Evolutionary conservation across 208 protist genomes (phyloP), one percentile per base, ranked within the genome.

Genomic region (Tetramitus jugosus): DNA sequence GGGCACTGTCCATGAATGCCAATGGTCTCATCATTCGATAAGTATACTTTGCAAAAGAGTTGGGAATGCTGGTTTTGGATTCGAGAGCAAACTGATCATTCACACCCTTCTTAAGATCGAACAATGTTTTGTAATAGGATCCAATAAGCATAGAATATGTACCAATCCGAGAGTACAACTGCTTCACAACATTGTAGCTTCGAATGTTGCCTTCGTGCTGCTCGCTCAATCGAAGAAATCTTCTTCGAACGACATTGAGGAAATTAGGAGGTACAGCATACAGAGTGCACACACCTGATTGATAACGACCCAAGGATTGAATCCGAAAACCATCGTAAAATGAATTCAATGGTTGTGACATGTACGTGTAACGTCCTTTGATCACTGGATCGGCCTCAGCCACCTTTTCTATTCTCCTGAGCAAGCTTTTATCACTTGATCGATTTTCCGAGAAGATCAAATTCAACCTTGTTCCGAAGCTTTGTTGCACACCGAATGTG

Each of bases 201-300:
- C 56, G 29, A 6, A 10, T 7, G 56, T 10, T 62, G 56, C 10
- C 56, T 26, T 43, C 26, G 8, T 56, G 49, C 20, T 56, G 49
- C 20, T 20, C 20, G 49, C 20, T 10, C 20, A 56, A 26, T 56
- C 20, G 10, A 10, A 56, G 43, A 43, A 69, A 69, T 4, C 43
- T 37, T 42, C 35, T 13, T 37, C 33, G 13, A 0, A 37, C 33
- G 7, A 69, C 35, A 29, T 39, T 0, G 14, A 69, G 23, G 62
- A 69, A 69, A 69, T 69, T 69, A 26, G 62, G 62, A 42, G 62
- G 31, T 43, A 69, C 62, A 45, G 33, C 29, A 43, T 29, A 37
- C 14, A 69, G 23, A n/a, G 37, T 39, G 23, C 23, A 26, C 33
- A 29, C 33, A 45, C 35, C 29, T 0, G 6, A 6, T 26, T 43